Conservation (phyloP, 768 basidiomycete genomes). For the Baorangia bicolor region DNA sequence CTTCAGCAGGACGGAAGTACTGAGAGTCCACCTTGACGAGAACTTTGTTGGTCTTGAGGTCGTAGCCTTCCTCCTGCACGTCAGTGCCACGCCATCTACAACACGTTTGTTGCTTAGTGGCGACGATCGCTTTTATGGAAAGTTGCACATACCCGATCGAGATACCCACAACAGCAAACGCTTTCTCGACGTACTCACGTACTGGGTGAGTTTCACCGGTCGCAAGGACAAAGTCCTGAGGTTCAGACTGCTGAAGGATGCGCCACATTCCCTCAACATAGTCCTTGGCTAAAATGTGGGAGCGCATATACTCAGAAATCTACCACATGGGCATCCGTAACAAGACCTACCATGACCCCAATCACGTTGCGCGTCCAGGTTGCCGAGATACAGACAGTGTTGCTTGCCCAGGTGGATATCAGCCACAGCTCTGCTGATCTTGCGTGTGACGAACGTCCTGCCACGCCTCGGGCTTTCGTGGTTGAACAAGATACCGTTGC, state of each 20-base stretch:
- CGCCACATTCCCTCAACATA: constrained; percentile 99
- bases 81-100: constrained; percentile 75
- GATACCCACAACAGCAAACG: constrained; percentile 70
- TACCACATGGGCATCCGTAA: neutral
- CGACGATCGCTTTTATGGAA: neutral
- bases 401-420: constrained; percentile 92
- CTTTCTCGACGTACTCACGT: constrained; percentile 87
- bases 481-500: constrained; percentile 97
- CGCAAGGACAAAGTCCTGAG: constrained; percentile 93
- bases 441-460: constrained; percentile 93
- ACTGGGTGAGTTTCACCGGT: constrained; percentile 96
- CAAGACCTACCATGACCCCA: constrained; percentile 86
- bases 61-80: constrained; percentile 74
- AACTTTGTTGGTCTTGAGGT: constrained; percentile 63
- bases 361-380: constrained; percentile 92
- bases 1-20: constrained; percentile 96
- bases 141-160: constrained; percentile 53
- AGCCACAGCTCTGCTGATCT: constrained; percentile 89
- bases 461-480: constrained; percentile 96
- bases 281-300: constrained; percentile 58
- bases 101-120: constrained; percentile 1
- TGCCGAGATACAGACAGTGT: constrained; percentile 88
- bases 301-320: constrained; percentile 6
- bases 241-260: constrained; percentile 82
- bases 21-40: constrained; percentile 83